Evolutionary conservation across 1,284 basidiomycete genomes (phyloP).

Genomic region (Phenoliferia sp.): DNA sequence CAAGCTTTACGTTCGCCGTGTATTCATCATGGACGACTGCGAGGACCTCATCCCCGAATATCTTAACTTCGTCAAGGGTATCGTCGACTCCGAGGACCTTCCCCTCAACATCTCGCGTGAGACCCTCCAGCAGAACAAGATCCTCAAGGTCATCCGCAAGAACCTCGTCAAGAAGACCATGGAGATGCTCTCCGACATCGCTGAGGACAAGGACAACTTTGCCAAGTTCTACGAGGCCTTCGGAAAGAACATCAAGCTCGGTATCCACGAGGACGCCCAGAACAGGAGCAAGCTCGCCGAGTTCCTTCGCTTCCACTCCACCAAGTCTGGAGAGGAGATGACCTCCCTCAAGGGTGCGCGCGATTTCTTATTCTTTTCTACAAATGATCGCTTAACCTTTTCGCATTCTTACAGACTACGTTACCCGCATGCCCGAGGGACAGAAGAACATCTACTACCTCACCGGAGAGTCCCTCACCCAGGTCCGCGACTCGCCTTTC

Average conservation of each 20-base stretch:
- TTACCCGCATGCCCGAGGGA: constrained; percentile 98
- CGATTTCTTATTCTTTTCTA: too few relatives aligned
- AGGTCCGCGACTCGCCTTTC: constrained; percentile 94
- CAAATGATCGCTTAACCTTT: neutral
- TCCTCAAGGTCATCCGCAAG: constrained; percentile 93
- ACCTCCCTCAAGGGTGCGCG: constrained; percentile 77
- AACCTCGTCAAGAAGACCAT: constrained; percentile 92
- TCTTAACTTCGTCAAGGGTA: constrained; percentile 99
- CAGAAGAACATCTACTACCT: constrained; percentile 99
- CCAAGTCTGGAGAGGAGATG: constrained; percentile 88
- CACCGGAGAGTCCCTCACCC: constrained; percentile 92
- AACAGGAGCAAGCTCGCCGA: constrained; percentile 99
- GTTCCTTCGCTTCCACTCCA: constrained; percentile 98
- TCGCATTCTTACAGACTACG: constrained; percentile 67
- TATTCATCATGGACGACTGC: constrained; percentile 99
- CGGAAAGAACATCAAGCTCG: constrained; percentile 84
- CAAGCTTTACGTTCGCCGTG: constrained; percentile 99
- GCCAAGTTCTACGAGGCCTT: constrained; percentile 51
- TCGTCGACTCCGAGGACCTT: constrained; percentile 99
- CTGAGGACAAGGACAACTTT: constrained; percentile 97
- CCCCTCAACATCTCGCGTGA: constrained; percentile 99
- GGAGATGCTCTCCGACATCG: constrained; percentile 91
- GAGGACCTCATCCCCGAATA: constrained; percentile 99
- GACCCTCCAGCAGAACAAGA: constrained; percentile 99
- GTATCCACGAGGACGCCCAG: constrained; percentile 98